Base-by-base conservation (phyloP, 2,329 filamentous ascomycete species). In the Ascochyta viciae-villosae region DNA sequence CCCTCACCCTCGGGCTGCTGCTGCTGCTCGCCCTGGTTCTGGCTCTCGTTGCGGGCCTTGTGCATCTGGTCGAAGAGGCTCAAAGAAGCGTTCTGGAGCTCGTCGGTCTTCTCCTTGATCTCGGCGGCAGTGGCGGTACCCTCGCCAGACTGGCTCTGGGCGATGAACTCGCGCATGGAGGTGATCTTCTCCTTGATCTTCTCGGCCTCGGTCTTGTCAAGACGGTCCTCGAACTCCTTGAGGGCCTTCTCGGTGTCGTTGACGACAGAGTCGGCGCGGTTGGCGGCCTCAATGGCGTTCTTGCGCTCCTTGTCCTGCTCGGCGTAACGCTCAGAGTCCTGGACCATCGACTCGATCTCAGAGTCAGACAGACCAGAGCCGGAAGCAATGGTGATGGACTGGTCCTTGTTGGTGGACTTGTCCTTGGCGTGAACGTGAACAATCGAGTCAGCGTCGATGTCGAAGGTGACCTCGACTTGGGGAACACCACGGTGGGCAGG, bases 21-120 rank as follows among this genome's bases (percentile, higher is more conserved):
- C 29, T 31, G 80, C 67, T 78, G 71, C 63, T 75, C 72, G 63
- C 76, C 67, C 66, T 74, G 72, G 55, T 67, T 69, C 63, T 75
- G 74, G 68, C 83, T 71, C 82, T 93, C 90, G 68, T 81, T 78
- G 71, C 91, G 89, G 68, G 94, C 92, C 86, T 96, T 96, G 90
- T 99, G 94, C 91, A 99, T 96, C 90, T 98, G 97, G 84, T 98
- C 95, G 80, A 99, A 98, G 74, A 98, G 88, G 82, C 91, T 96
- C 81, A 99, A 84, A 80, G 90, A 94, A 68, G 94, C 91, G 78
- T 90, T 91, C 84, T 98, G 95, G 76, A 99, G 90, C 81, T 97
- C 94, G 67, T 98, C 95, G 72, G 91, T 96, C 91, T 97, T 97
- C 83, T 91, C 87, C 90, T 98, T 98, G 80, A 99, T 89, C 81